Percentiles rank a stretch among this genome's conserved stretches.
These are phyloP conservation scores for Saccharomycopsis selenospora DNA, from an alignment of 805 yeast genomes.

Conservation along the genomic window DNA sequence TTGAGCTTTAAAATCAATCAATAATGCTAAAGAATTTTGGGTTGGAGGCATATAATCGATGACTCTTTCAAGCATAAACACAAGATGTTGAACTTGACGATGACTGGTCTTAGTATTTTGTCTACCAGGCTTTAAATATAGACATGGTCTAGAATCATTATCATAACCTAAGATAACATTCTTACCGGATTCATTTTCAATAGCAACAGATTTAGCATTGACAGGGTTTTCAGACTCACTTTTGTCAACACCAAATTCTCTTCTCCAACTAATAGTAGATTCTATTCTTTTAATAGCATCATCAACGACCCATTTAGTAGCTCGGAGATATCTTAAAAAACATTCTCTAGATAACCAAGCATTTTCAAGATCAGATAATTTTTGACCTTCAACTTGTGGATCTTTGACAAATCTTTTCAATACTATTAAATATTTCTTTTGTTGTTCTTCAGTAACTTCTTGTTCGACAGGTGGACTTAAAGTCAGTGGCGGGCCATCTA, in stretches of 20 bases:
- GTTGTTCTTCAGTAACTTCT: constrained; percentile 46
- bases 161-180: constrained; percentile 89
- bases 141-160: constrained; percentile 82
- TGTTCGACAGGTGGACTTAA: constrained; percentile 43
- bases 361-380: constrained; percentile 16
- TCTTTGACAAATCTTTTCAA: constrained; percentile 42
- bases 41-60: constrained; percentile 95
- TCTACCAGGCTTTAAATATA: constrained; percentile 88
- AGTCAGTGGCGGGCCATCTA: constrained; percentile 43
- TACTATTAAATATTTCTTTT: constrained; percentile 52
- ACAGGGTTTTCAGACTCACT: constrained; percentile 43
- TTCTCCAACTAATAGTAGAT: constrained; percentile 83
- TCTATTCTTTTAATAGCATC: constrained; percentile 71
- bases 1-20: constrained; percentile 87
- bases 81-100: constrained; percentile 93
- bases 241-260: constrained; percentile 38
- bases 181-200: constrained; percentile 87
- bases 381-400: neutral
- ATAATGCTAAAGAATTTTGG: constrained; percentile 84
- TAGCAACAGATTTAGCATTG: constrained; percentile 46
- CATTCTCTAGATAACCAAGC: constrained; percentile 95
- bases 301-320: constrained; percentile 79
- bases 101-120: constrained; percentile 89
- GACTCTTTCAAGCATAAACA: constrained; percentile 84
- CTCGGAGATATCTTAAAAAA: constrained; percentile 79